These are phyloP conservation scores for Monosporascus sp. DNA, from an alignment of 2,329 filamentous ascomycete species.

Conservation along the genomic window DNA sequence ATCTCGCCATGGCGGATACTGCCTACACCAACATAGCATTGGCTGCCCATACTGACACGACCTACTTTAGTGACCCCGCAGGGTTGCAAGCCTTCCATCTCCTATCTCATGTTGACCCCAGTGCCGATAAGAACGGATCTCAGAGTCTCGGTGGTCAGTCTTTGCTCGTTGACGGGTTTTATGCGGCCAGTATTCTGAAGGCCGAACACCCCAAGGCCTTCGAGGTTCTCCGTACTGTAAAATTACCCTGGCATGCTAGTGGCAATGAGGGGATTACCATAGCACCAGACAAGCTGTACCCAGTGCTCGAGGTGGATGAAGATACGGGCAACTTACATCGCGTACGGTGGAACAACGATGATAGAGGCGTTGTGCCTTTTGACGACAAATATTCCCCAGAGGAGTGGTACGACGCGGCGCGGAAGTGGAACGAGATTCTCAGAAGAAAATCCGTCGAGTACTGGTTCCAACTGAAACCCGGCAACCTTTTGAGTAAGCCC, in stretches of 20 bases:
- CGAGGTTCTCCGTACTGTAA: conserved; percentile 46
- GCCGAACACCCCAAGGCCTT: conserved; percentile 51
- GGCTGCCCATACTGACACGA: conserved; percentile 85
- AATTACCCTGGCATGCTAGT: conserved; percentile 76
- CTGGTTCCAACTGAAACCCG: conserved; percentile 76
- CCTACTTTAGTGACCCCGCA: conserved; percentile 90
- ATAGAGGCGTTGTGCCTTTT: conserved; percentile 66
- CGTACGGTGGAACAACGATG: conserved; percentile 90
- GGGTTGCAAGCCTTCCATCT: conserved; percentile 92
- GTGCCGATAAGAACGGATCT: conserved; percentile 7
- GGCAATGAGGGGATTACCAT: conserved; percentile 83
- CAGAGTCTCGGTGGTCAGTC: conserved; percentile 61
- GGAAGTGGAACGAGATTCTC: conserved; percentile 67
- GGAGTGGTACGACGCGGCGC: conserved; percentile 75
- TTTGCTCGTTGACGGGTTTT: conserved; percentile 81
- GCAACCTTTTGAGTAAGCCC: conserved; percentile 65
- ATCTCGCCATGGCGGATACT: conserved; percentile 81
- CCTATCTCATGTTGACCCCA: conserved; percentile 58
- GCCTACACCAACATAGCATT: conserved; percentile 85
- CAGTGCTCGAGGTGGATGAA: conserved; percentile 62
- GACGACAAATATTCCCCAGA: conserved; percentile 38
- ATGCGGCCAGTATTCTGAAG: conserved; percentile 58
- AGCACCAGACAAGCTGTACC: conserved; percentile 62
- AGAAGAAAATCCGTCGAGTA: conserved; percentile 61
- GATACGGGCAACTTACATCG: conserved; percentile 38